Evolutionary conservation across 495 filamentous ascomycete species (phyloP).

Genomic region (Penicillium verhagenii): DNA sequence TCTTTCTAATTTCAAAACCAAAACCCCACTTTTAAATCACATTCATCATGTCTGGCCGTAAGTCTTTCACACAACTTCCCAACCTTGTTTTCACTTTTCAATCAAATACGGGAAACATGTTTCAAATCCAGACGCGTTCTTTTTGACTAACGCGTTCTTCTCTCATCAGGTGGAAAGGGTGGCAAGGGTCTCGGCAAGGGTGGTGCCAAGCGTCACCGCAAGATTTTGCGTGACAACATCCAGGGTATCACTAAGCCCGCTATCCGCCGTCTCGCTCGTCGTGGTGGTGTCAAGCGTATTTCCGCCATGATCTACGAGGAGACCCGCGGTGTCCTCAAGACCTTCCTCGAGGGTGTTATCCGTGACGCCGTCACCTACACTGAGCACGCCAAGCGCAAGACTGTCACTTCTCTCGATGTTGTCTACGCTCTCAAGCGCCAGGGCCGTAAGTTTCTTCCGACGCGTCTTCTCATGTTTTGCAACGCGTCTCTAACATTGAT

Average conservation of each 20-base stretch:
- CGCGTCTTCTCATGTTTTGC: not conserved
- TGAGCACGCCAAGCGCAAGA: constrained; percentile 98
- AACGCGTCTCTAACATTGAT: constrained; percentile 25
- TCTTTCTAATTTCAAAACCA: constrained; percentile 26
- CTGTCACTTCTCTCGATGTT: constrained; percentile 94
- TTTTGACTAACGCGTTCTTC: constrained; percentile 48
- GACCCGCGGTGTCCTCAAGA: constrained; percentile 99
- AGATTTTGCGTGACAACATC: constrained; percentile 99
- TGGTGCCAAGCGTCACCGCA: constrained; percentile 85
- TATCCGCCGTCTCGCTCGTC: constrained; percentile 99
- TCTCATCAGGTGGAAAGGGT: constrained; percentile 83
- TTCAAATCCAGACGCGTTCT: constrained; percentile 19
- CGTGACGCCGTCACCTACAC: constrained; percentile 99
- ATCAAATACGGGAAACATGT: not conserved
- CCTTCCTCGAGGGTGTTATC: constrained; percentile 99
- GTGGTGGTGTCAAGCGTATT: constrained; percentile 99
- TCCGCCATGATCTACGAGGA: constrained; percentile 98
- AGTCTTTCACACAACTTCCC: constrained; percentile 36
- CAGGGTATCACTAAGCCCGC: constrained; percentile 99
- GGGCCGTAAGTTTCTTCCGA: constrained; percentile 61
- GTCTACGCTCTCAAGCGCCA: constrained; percentile 97
- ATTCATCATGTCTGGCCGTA: constrained; percentile 69
- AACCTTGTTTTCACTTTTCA: constrained; percentile 1
- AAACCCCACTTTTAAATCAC: constrained; percentile 22
- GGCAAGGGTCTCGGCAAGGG: constrained; percentile 99